Evolutionary conservation across 352 stramenopile genomes (phyloP), one percentile per base, ranked within the genome.

Genomic region (Phytopythium vexans): DNA sequence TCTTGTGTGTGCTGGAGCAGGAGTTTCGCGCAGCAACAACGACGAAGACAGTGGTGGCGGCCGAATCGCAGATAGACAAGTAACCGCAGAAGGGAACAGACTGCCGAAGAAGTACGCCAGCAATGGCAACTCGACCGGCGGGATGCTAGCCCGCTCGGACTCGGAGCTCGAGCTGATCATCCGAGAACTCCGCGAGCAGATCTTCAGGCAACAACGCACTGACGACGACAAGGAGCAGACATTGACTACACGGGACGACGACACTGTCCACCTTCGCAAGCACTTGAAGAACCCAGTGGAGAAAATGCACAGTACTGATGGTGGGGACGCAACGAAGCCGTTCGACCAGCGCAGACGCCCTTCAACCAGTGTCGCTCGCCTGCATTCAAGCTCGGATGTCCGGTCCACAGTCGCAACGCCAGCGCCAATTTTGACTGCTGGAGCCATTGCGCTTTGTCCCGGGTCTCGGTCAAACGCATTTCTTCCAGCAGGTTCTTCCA

Each of bases 91-190:
- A 38, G 8, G 44, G 39, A 37, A 50, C 6, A 50, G 11, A 1
- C 39, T 32, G 11, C 32, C 36, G 31, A 45, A 11, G n/a, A 32
- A 21, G 6, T 31, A 8, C n/a, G 9, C 1, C 44, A 41, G 11
- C 33, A 8, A 56, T 44, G 41, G 1, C 40, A 37, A 16, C 47
- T 31, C 43, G 4, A 6, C 32, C 2, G 31, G 9, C 14, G 32
- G 32, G 6, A n/a, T 9, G 2, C 33, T 77, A 2, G 58, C 64
- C 35, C 70, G 72, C 2, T 72, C 74, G 1, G 74, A 89, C 52
- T 82, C 81, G 37, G 79, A 86, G 43, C 48, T 89, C 8, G 79
- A 89, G 45, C 63, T 72, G 7, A 89, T 88, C 41, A 89, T 89
- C 50, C 72, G 60, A 27, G 76, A 87, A 16, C 51, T 89, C 33